A percentile compares a stretch with the other conserved stretches of the same genome.
Evolutionary conservation across 2,329 filamentous ascomycete genomes (phyloP).

Genomic region (Xylaria sp.): DNA sequence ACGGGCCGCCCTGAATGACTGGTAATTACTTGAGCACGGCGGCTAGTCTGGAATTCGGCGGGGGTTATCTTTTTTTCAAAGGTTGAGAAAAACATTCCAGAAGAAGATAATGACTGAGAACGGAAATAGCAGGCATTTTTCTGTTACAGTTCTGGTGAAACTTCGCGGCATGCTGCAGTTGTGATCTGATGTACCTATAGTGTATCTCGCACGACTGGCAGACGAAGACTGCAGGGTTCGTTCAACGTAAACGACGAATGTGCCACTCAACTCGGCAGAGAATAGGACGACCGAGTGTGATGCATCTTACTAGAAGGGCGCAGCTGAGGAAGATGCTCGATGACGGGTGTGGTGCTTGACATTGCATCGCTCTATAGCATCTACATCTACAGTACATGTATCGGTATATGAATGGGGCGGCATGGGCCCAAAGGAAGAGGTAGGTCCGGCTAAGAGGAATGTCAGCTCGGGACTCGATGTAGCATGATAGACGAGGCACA

Average conservation of each 20-base stretch:
- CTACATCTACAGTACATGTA: background rate
- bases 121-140: background rate
- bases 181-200: background rate
- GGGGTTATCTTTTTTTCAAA: too few species aligned
- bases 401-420: background rate
- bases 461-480: background rate
- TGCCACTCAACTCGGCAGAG: background rate
- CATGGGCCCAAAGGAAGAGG: background rate
- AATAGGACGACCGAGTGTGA: background rate
- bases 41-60: too few species aligned
- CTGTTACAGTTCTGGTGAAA: background rate
- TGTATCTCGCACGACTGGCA: background rate
- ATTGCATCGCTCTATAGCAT: background rate
- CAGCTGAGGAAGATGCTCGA: background rate
- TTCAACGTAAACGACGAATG: background rate
- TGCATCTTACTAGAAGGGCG: slow-evolving; percentile 3
- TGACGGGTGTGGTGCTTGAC: background rate
- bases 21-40: too few species aligned
- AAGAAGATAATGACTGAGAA: background rate
- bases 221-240: background rate
- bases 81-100: background rate
- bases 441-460: background rate
- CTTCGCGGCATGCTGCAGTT: background rate
- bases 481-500: slow-evolving; percentile 11
- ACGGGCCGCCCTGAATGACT: slow-evolving; percentile 9